phyloP scores from a whole-genome alignment of 2,329 filamentous ascomycete species.

The Aspergillus sp. region DNA sequence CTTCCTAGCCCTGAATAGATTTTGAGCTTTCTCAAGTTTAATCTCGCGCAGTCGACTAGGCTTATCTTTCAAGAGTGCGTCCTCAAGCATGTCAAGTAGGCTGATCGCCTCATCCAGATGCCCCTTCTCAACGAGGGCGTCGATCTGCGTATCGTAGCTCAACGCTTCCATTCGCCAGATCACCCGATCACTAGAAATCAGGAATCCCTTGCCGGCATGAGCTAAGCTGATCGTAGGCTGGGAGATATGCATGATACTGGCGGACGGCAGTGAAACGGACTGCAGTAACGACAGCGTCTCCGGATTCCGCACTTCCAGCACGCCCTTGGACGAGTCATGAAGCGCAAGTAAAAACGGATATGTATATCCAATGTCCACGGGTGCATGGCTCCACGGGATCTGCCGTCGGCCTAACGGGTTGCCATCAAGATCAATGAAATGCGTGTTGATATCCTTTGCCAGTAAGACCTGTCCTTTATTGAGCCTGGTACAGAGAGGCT shows the following conservation, averaged over 20 bases:
- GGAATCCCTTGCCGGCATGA: slow-evolving; percentile 90
- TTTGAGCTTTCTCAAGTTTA: slow-evolving; percentile 84
- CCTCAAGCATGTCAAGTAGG: slow-evolving; percentile 79
- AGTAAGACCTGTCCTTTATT: slow-evolving; percentile 77
- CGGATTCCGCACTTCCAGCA: slow-evolving; percentile 83
- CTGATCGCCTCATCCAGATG: slow-evolving; percentile 89
- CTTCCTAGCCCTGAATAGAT: slow-evolving; percentile 70
- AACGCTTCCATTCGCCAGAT: slow-evolving; percentile 96
- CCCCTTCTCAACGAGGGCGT: slow-evolving; percentile 64
- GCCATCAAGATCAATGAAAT: slow-evolving; percentile 80
- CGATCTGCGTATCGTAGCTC: slow-evolving; percentile 82
- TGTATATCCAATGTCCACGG: slow-evolving; percentile 87
- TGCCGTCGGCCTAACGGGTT: slow-evolving; percentile 75
- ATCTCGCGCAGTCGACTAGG: slow-evolving; percentile 69
- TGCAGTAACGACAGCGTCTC: slow-evolving; percentile 86
- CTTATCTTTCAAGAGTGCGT: slow-evolving; percentile 80
- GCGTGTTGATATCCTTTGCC: slow-evolving; percentile 94
- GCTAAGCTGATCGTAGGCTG: slow-evolving; percentile 90
- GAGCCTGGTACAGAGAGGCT: slow-evolving; percentile 75
- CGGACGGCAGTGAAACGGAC: slow-evolving; percentile 70
- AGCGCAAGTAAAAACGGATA: slow-evolving; percentile 91
- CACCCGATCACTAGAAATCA: slow-evolving; percentile 80
- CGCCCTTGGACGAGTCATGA: slow-evolving; percentile 72
- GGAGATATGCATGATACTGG: slow-evolving; percentile 79
- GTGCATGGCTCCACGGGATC: slow-evolving; percentile 83